These are phyloP conservation scores for Vanrija humicola DNA, from an alignment of 1,284 basidiomycete species.

Conservation along the genomic window DNA sequence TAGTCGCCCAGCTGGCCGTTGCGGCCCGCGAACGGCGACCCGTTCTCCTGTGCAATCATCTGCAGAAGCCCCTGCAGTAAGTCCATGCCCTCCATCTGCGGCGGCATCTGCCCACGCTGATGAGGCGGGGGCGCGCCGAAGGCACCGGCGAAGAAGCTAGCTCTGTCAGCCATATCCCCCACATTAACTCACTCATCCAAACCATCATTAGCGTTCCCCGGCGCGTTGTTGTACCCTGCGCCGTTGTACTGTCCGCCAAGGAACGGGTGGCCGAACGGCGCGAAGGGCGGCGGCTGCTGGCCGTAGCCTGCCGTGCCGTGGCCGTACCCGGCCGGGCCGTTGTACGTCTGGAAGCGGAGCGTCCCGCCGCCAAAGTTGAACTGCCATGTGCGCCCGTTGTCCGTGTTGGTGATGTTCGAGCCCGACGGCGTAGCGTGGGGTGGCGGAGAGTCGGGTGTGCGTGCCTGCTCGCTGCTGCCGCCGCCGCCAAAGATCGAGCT, in stretches of 20 bases:
- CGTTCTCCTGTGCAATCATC: slow-evolving; percentile 28
- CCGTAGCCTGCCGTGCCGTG: background rate
- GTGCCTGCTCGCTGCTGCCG: background rate
- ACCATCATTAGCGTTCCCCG: slow-evolving; percentile 4
- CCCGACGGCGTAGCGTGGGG: background rate
- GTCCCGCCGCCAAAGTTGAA: slow-evolving; percentile 6
- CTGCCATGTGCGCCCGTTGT: background rate
- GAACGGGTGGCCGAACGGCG: slow-evolving; percentile 1
- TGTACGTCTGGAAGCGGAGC: slow-evolving; percentile 2
- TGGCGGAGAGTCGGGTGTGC: background rate
- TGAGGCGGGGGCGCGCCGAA: slow-evolving; percentile 19
- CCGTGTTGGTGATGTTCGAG: slow-evolving; percentile 2
- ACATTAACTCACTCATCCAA: slow-evolving; percentile 8
- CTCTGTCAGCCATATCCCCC: background rate
- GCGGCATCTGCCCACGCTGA: background rate
- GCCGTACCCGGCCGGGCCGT: background rate
- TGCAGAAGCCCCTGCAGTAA: slow-evolving; percentile 31
- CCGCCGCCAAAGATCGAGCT: slow-evolving; percentile 3
- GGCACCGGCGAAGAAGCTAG: slow-evolving; percentile 28
- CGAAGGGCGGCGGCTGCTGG: background rate
- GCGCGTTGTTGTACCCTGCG: slow-evolving; percentile 4
- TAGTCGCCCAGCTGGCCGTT: slow-evolving; percentile 44
- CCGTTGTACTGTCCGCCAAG: slow-evolving; percentile 1
- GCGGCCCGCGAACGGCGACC: slow-evolving; percentile 10
- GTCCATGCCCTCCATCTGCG: slow-evolving; percentile 18